Conservation (phyloP, 2,329 filamentous ascomycete species). For the Capronia epimyces region DNA sequence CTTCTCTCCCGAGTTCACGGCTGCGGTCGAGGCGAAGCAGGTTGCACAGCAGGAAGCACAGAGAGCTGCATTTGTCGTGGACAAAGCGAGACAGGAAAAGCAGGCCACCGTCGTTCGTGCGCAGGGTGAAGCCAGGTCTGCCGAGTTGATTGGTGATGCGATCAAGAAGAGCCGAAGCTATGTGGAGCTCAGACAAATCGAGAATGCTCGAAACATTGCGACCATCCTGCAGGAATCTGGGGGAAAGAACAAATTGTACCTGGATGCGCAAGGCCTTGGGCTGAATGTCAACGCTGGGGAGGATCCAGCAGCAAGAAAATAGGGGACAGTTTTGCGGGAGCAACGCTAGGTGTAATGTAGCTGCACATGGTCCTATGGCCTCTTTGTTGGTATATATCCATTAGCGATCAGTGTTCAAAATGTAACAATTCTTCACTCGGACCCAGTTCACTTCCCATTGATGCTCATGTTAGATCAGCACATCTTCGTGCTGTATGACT, state of each 20-base stretch:
- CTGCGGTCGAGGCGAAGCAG: slow-evolving; percentile 64
- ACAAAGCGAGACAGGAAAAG: slow-evolving; percentile 99
- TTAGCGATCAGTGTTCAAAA: slow-evolving; percentile 19
- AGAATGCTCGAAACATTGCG: slow-evolving; percentile 91
- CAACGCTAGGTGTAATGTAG: neutral
- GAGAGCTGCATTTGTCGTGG: slow-evolving; percentile 91
- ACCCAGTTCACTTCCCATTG: neutral
- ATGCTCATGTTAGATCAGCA: neutral
- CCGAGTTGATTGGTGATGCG: slow-evolving; percentile 94
- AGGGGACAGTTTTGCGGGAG: neutral
- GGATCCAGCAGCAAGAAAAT: slow-evolving; percentile 16
- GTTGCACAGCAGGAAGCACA: slow-evolving; percentile 86
- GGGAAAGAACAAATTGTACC: slow-evolving; percentile 85
- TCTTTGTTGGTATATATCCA: slow-evolving; percentile 11
- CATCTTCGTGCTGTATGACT: neutral
- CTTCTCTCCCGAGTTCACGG: slow-evolving; percentile 65
- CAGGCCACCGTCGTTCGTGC: slow-evolving; percentile 97
- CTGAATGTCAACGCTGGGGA: slow-evolving; percentile 63
- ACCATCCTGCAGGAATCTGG: slow-evolving; percentile 76
- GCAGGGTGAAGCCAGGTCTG: slow-evolving; percentile 96
- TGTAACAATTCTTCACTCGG: slow-evolving; percentile 29
- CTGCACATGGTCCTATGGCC: slow-evolving; percentile 1
- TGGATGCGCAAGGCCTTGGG: slow-evolving; percentile 85
- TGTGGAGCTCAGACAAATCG: slow-evolving; percentile 94
- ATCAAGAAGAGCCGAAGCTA: slow-evolving; percentile 99